Evolutionary conservation across 225 moss, liverwort and hornwort species (phyloP).

Genomic region (Antitrichia curtipendula): DNA sequence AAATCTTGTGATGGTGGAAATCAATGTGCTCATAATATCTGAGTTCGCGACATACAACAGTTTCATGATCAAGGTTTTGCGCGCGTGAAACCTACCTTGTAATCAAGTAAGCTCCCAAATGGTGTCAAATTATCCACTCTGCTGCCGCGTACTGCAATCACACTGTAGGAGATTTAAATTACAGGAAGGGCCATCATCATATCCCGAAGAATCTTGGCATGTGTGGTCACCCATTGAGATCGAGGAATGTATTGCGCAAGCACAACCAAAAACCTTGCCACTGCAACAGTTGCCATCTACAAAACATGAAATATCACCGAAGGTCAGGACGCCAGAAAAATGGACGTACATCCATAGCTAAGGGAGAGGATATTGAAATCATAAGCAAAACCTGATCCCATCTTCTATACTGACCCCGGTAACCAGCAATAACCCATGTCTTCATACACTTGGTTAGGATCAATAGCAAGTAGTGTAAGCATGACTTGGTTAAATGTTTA

Average conservation of each 20-base stretch:
- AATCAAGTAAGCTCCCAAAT: background rate
- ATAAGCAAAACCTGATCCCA: background rate
- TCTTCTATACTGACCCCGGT: background rate
- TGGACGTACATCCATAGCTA: background rate
- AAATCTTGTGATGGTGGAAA: background rate
- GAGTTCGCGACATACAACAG: background rate
- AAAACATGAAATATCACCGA: background rate
- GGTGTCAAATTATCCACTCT: background rate
- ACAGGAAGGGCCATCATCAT: slow-evolving; percentile 39
- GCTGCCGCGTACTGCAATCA: background rate
- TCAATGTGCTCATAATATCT: background rate
- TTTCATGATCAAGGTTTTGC: background rate
- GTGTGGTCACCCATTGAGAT: slow-evolving; percentile 28
- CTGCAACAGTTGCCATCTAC: slow-evolving; percentile 58
- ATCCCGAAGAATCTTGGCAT: slow-evolving; percentile 31
- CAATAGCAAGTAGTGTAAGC: background rate
- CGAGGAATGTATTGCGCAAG: slow-evolving; percentile 21
- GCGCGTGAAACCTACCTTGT: background rate
- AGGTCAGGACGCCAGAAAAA: background rate
- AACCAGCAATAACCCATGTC: background rate
- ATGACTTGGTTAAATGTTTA: background rate
- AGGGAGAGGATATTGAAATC: background rate
- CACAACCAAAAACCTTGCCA: slow-evolving; percentile 35
- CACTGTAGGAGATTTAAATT: slow-evolving; percentile 7
- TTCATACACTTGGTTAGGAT: background rate